Base-by-base conservation (phyloP, 2,329 filamentous ascomycete species). In the Chlorencoelia australis region DNA sequence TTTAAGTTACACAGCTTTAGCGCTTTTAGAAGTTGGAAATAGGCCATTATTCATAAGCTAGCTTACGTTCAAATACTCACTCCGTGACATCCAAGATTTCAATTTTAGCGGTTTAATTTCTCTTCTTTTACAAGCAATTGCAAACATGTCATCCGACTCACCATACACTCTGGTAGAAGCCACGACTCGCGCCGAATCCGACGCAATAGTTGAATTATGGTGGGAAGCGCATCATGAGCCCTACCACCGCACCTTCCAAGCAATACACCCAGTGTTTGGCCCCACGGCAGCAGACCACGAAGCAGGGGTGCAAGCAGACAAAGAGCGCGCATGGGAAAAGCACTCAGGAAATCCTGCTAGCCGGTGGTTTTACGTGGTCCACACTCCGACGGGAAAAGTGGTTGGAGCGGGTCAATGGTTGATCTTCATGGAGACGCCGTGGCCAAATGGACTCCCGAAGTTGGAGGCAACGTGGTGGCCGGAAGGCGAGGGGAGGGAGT, bases 401-500 rank as follows among this genome's bases (percentile, higher is more conserved):
- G 20, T 31, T 15, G 34, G 27, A 25, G 35, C 27, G 19, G 30
- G 16, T 26, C 21, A 31, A 15, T 30, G 27, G 27, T 28, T 31
- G 11, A 25, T 36, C 7, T 30, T 25, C 19, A 30, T 19, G 7
- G 14, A 24, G 16, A 33, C 2, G 18, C 30, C 26, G 10, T 37
- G 39, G 39, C 30, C 34, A 2, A 34, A 37, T 1, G 30, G 32
- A 8, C n/a, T 30, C 19, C 25, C 24, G 2, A 30, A 21, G 4
- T 15, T 41, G 3, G 30, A 30, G 6, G 35, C 35, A 14, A 30
- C 24, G 20, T 41, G 34, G 30, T 41, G 34, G 26, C 18, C 30
- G 2, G 35, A 41, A 17, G 35, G 39, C 19, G 19, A 37, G 18
- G 35, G 35, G 7, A 41, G 30, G 17, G 21, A 34, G n/a, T 30